phyloP scores from a whole-genome alignment of 768 basidiomycete species.

The Candolleomyces efflorescens region DNA sequence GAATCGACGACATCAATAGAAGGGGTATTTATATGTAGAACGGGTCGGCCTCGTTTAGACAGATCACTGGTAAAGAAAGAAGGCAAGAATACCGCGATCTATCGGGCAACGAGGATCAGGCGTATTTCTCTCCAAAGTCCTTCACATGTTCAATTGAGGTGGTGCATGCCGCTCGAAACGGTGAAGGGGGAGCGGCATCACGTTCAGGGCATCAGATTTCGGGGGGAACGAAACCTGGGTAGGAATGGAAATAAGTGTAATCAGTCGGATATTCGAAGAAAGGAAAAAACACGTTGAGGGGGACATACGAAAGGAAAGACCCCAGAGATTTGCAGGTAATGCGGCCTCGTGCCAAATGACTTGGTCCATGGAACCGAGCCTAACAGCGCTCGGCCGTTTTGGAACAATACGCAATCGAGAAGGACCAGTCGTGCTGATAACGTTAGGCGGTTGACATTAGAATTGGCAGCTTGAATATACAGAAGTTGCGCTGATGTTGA shows the following conservation, averaged over 20 bases:
- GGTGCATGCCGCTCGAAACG: background rate
- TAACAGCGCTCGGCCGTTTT: background rate
- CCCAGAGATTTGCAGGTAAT: background rate
- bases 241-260: background rate
- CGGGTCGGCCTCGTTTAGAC: background rate
- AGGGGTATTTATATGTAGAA: background rate
- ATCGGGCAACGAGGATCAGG: background rate
- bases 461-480: background rate
- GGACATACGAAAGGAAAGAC: background rate
- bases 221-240: background rate
- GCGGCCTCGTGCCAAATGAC: background rate
- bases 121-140: background rate
- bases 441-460: background rate
- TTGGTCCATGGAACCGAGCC: background rate
- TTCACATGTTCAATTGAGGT: background rate
- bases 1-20: background rate
- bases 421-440: background rate
- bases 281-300: background rate
- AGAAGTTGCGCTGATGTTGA: background rate
- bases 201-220: background rate
- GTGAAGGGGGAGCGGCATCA: background rate
- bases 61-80: background rate
- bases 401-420: too few relatives aligned
- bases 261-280: background rate
- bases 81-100: slow-evolving; percentile 1